Base-by-base conservation (phyloP, 2,329 filamentous ascomycete genomes). In the Calonectria montana region DNA sequence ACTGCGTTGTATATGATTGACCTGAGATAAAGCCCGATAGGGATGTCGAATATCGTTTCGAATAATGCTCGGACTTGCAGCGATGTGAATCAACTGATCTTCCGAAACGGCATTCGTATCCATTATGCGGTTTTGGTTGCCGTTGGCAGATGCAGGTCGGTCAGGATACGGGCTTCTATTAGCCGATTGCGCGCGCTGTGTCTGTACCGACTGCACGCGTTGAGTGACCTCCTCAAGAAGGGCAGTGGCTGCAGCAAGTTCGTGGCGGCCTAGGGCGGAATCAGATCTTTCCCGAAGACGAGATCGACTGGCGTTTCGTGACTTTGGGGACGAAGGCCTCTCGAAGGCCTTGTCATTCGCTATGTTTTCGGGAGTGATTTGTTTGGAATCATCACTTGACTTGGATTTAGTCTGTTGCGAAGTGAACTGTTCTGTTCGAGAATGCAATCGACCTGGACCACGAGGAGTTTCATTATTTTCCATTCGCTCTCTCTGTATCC, bases 291-390 rank as follows among this genome's bases (percentile, higher is more conserved):
- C 76, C 18, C 69, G 73, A 3, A 55, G 66, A 27, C 80, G 61
- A 2, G 75, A 75, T 3, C 79, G 77, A 25, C 83, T 85, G 3
- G 81, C 79, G 41, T 84, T 83, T 7, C 82, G 81, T 1, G 84
- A 82, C 50, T 84, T 84, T 0, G 83, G 80, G 0, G 83, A 83
- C 0, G 76, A 67, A 0, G 82, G 81, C 3, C 81, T 78, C 0
- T 57, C 55, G 0, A 74, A 29, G 6, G 23, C 27, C 3, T 39
- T 27, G 10, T 65, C 50, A 2, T 23, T 61, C 9, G 62, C 63
- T 1, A 25, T 2, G 3, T 29, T 27, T 39, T 39, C 27, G 16
- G 72, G 55, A 7, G 45, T 37, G 1, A 37, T 69, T 21, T 57
- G 48, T 21, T 68, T 65, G 2, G 57, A 70, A 15, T 37, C 53